A percentile compares a stretch with the other conserved stretches of the same genome.
Conservation (phyloP, 805 yeast species). For the Candida tallmaniae region DNA sequence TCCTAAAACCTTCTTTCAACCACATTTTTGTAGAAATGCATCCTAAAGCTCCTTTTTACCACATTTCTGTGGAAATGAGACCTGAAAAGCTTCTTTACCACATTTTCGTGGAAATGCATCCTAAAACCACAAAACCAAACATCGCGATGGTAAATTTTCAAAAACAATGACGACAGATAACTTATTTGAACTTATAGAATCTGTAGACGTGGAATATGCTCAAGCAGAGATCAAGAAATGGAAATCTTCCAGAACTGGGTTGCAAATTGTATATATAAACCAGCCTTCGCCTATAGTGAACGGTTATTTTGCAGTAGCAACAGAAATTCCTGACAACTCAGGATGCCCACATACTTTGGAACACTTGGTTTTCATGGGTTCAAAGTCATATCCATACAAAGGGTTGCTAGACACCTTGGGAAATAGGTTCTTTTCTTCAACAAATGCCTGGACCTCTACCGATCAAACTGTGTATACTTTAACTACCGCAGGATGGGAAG, state of each 20-base stretch:
- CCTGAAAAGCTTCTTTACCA: no score
- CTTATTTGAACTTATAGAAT: slow-evolving; percentile 9
- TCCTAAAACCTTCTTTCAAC: no score
- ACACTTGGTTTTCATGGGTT: slow-evolving; percentile 93
- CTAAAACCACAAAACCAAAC: neutral
- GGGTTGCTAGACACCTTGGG: slow-evolving; percentile 87
- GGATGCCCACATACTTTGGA: slow-evolving; percentile 96
- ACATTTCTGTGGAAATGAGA: no score
- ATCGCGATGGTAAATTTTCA: neutral
- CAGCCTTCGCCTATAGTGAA: slow-evolving; percentile 83
- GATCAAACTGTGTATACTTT: slow-evolving; percentile 94
- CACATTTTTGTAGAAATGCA: no score
- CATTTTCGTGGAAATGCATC: no score
- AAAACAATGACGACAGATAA: neutral
- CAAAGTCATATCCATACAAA: slow-evolving; percentile 81
- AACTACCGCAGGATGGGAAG: slow-evolving; percentile 94
- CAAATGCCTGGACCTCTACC: slow-evolving; percentile 96
- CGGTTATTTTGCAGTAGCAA: slow-evolving; percentile 95
- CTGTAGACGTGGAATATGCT: slow-evolving; percentile 68
- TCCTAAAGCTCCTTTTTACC: no score
- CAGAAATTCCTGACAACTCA: slow-evolving; percentile 80
- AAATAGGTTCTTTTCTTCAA: slow-evolving; percentile 73
- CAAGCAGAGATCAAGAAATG: slow-evolving; percentile 71
- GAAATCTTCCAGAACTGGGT: slow-evolving; percentile 75
- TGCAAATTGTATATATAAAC: slow-evolving; percentile 70